These are phyloP conservation scores for Globisporangium emineosum DNA, from an alignment of 352 stramenopile species.

Conservation along the genomic window DNA sequence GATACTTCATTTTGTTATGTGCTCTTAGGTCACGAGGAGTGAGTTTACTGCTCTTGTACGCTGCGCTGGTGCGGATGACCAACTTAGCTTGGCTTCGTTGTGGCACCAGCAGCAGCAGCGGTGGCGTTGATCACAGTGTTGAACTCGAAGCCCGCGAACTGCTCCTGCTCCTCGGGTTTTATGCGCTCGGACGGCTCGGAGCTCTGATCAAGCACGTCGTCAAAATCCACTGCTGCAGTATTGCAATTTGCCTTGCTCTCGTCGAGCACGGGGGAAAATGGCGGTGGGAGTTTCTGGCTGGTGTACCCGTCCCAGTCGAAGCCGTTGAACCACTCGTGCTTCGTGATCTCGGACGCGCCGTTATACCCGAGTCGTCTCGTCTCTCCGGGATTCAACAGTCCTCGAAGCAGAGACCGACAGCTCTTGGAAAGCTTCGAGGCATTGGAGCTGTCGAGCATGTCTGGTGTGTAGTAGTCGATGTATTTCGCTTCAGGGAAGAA, in stretches of 20 bases:
- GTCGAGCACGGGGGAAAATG: constrained; percentile 52
- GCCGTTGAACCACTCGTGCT: constrained; percentile 47
- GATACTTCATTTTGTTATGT: not conserved
- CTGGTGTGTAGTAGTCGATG: constrained; percentile 47
- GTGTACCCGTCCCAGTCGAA: constrained; percentile 61
- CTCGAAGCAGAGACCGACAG: constrained; percentile 47
- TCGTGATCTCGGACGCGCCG: constrained; percentile 37
- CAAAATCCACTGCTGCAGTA: constrained; percentile 57
- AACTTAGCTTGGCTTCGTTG: not conserved
- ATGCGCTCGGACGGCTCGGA: constrained; percentile 26
- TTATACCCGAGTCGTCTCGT: constrained; percentile 35
- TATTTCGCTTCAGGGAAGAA: constrained; percentile 26
- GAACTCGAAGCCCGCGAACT: constrained; percentile 58
- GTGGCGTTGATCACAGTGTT: constrained; percentile 30
- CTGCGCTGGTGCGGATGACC: not conserved
- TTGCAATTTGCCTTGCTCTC: constrained; percentile 63
- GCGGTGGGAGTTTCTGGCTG: constrained; percentile 27
- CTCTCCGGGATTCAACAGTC: constrained; percentile 48
- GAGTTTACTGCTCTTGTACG: not conserved
- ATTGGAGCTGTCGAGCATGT: constrained; percentile 34
- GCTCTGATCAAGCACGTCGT: constrained; percentile 57
- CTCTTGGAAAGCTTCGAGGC: constrained; percentile 21
- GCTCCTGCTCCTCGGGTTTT: constrained; percentile 40
- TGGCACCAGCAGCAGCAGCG: too few relatives aligned
- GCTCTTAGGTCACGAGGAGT: not conserved